Evolutionary conservation across 495 filamentous ascomycete species (phyloP).

Genomic region (Wilcoxina mikolae): DNA sequence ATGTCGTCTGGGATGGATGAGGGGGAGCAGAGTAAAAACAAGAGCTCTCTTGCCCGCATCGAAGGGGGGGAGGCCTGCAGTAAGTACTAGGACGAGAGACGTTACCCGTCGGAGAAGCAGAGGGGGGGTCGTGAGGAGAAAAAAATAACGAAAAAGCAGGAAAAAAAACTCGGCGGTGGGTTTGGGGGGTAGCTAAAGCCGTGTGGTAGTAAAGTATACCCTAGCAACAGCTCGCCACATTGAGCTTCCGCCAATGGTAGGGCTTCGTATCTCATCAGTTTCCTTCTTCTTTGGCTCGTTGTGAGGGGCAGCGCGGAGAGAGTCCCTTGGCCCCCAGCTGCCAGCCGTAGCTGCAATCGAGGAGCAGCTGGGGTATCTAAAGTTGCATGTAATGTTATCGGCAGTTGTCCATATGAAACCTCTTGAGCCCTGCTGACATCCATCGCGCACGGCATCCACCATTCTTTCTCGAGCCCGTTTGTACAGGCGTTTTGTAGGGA

Average conservation of each 20-base stretch:
- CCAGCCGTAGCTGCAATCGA: conserved; percentile 7
- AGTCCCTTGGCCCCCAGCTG: background rate
- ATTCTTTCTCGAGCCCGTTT: background rate
- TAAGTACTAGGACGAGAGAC: conserved; percentile 5
- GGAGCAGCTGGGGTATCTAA: background rate
- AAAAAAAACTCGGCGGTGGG: background rate
- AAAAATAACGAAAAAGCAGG: background rate
- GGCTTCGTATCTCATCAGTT: background rate
- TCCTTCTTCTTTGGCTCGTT: background rate
- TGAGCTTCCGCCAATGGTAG: conserved; percentile 3
- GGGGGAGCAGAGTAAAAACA: background rate
- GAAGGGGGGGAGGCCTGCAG: background rate
- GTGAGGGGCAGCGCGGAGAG: background rate
- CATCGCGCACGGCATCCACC: background rate
- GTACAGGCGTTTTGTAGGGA: background rate
- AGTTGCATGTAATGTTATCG: conserved; percentile 1
- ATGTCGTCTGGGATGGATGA: background rate
- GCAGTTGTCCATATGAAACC: background rate
- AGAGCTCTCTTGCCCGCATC: background rate
- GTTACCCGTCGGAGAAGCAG: conserved; percentile 6
- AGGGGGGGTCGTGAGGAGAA: background rate
- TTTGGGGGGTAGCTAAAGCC: background rate
- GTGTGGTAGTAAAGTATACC: background rate
- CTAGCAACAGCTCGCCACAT: conserved; percentile 3
- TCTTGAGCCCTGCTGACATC: background rate